phyloP scores from a whole-genome alignment of 768 basidiomycete species.

The Trametes maxima region DNA sequence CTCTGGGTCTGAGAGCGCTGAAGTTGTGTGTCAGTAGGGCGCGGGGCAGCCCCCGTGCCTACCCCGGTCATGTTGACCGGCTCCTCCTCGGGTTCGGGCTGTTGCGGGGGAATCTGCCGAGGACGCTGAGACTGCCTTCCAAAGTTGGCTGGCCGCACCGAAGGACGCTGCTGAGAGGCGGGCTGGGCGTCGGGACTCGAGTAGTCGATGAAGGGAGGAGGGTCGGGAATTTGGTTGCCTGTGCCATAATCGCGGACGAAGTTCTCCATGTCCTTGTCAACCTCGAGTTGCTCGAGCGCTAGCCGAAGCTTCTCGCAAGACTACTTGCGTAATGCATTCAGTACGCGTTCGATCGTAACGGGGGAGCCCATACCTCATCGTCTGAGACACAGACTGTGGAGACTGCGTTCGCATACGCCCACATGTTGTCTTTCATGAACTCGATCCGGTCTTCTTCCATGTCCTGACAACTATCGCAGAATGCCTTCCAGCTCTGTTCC shows the following conservation, averaged over 20 bases:
- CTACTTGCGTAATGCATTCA: conserved; percentile 41
- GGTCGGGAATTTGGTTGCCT: conserved; percentile 84
- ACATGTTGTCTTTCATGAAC: conserved; percentile 93
- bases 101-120: conserved; percentile 35
- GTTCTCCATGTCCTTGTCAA: conserved; percentile 83
- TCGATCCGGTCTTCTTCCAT: conserved; percentile 94
- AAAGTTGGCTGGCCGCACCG: conserved; percentile 61
- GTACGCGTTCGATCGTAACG: not conserved
- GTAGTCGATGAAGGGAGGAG: conserved; percentile 86
- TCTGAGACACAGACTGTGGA: conserved; percentile 94
- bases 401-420: conserved; percentile 96
- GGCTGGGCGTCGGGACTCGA: conserved; percentile 65
- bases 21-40: conserved; percentile 34
- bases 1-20: conserved; percentile 37
- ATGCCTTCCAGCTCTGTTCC: conserved; percentile 93
- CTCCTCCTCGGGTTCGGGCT: conserved; percentile 44
- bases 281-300: conserved; percentile 86
- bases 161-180: conserved; percentile 56
- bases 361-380: conserved; percentile 70
- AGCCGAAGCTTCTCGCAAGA: conserved; percentile 90
- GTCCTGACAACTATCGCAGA: conserved; percentile 95
- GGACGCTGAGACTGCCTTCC: conserved; percentile 43
- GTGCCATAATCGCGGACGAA: conserved; percentile 92
- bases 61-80: conserved; percentile 66
- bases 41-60: conserved; percentile 61